Conservation (phyloP, 192 early-diverging fungal genomes). For the Jimgerdemannia flammicorona region DNA sequence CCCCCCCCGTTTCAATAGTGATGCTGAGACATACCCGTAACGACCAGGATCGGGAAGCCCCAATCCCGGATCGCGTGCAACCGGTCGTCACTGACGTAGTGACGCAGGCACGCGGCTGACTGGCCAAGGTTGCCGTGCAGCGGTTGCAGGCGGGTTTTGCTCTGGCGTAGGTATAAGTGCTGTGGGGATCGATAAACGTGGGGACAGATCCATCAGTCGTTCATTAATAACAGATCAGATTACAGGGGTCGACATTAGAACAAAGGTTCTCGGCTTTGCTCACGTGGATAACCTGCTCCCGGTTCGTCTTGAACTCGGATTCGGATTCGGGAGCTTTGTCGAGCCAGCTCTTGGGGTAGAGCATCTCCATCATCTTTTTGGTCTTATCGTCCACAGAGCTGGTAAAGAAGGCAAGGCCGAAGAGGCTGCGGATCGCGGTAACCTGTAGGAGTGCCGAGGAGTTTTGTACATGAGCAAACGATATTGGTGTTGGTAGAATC, state of each 20-base stretch:
- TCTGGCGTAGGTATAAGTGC: background rate
- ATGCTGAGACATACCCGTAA: conserved; percentile 8
- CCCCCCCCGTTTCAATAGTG: too few species aligned
- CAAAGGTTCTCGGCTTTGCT: background rate
- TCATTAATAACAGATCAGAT: too few species aligned
- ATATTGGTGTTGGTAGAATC: background rate
- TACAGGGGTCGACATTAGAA: too few species aligned
- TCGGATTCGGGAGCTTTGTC: conserved; percentile 17
- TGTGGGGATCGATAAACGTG: background rate
- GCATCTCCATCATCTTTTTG: conserved; percentile 22
- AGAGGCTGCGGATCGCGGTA: conserved; percentile 21
- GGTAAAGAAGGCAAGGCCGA: conserved; percentile 19
- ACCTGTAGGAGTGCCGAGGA: conserved; percentile 14
- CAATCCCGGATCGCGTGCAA: conserved; percentile 14
- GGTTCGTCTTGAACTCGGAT: conserved; percentile 18
- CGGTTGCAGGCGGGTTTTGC: conserved; percentile 12
- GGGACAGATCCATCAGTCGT: too few species aligned
- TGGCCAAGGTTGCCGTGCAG: conserved; percentile 29
- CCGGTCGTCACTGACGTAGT: conserved; percentile 28
- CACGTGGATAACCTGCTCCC: conserved; percentile 15
- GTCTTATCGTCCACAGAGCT: conserved; percentile 26
- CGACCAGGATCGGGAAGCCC: conserved; percentile 18
- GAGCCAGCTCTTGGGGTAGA: conserved; percentile 41
- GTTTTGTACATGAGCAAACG: background rate
- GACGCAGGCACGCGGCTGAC: conserved; percentile 23